phyloP scores from a whole-genome alignment of 2,329 filamentous ascomycete genomes.

The Penicillium olsonii region DNA sequence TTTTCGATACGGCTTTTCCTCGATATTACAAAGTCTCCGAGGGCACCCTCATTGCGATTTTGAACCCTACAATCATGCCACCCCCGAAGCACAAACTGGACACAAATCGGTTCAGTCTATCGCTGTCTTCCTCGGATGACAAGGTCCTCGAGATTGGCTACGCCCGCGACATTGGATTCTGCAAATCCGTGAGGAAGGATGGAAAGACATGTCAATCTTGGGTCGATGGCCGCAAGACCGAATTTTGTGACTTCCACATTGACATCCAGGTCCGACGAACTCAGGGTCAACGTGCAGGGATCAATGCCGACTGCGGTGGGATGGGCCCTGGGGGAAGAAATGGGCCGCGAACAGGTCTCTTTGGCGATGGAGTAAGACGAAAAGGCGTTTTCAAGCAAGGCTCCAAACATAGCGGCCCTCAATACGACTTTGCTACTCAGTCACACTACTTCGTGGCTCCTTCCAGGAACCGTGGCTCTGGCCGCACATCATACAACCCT shows the following conservation, averaged over 20 bases:
- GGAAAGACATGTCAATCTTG: slow-evolving; percentile 77
- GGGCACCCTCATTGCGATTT: slow-evolving; percentile 86
- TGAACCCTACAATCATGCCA: slow-evolving; percentile 90
- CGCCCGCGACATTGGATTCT: slow-evolving; percentile 83
- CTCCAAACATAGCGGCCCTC: slow-evolving; percentile 38
- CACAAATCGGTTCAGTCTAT: slow-evolving; percentile 81
- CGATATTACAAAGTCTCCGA: slow-evolving; percentile 91
- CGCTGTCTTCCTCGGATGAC: slow-evolving; percentile 82
- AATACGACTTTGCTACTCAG: slow-evolving; percentile 44
- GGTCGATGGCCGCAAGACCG: slow-evolving; percentile 85
- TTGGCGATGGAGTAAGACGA: slow-evolving; percentile 23
- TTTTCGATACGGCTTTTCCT: slow-evolving; percentile 88
- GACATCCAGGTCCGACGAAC: slow-evolving; percentile 76
- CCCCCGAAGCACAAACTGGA: slow-evolving; percentile 73
- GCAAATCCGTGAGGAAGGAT: slow-evolving; percentile 81
- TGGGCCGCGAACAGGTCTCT: slow-evolving; percentile 47
- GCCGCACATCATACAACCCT: slow-evolving; percentile 23
- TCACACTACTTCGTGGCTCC: slow-evolving; percentile 50
- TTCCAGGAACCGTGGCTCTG: slow-evolving; percentile 23
- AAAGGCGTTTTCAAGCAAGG: slow-evolving; percentile 17
- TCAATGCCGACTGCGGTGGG: slow-evolving; percentile 70
- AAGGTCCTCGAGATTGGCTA: slow-evolving; percentile 86
- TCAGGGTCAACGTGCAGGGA: slow-evolving; percentile 69
- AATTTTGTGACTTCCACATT: slow-evolving; percentile 91
- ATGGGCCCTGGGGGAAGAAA: slow-evolving; percentile 43